Conservation (phyloP, 495 filamentous ascomycete species). For the Aspergillus incahuasiensis region DNA sequence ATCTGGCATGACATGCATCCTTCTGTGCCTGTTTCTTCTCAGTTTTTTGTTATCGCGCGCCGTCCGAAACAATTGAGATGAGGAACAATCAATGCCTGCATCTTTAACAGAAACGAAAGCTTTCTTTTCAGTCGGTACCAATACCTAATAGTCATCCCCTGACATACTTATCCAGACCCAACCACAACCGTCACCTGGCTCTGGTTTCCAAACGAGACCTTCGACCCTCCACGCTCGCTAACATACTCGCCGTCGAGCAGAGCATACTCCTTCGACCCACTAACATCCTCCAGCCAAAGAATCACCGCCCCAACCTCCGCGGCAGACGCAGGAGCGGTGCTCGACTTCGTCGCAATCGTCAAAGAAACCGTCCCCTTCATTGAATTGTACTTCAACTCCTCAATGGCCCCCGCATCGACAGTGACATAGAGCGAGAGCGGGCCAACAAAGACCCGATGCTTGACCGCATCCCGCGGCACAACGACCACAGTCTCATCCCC, state of each 20-base stretch:
- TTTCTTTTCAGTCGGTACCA: no score
- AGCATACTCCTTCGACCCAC: background rate
- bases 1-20: no score
- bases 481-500: background rate
- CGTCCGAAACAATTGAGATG: no score
- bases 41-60: no score
- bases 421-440: background rate
- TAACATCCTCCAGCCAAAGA: background rate
- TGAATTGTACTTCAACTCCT: background rate
- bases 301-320: background rate
- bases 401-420: background rate
- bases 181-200: background rate
- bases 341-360: background rate
- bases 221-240: background rate
- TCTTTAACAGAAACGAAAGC: no score
- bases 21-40: no score
- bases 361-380: background rate
- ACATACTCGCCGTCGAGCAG: background rate
- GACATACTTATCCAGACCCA: no score
- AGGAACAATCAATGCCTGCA: no score
- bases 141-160: no score
- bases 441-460: background rate
- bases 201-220: background rate
- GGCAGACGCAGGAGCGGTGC: background rate
- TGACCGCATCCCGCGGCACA: background rate